Conservation (phyloP, 2,329 filamentous ascomycete genomes). For the Diaporthe caulivora region DNA sequence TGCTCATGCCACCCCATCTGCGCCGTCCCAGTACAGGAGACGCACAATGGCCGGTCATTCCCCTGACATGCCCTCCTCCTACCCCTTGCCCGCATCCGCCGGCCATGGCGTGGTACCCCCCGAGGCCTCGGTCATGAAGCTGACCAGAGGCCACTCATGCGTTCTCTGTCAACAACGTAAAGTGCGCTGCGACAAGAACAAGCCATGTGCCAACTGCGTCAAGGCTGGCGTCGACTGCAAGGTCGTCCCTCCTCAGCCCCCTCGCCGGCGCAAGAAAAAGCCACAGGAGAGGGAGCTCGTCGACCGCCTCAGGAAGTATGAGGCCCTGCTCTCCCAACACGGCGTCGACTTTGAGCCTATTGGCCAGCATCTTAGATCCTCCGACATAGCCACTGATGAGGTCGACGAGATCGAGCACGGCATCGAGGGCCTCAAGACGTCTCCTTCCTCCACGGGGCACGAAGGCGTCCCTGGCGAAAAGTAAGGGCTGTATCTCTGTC, state of each 20-base stretch:
- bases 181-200: slow-evolving; percentile 79
- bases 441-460: slow-evolving; percentile 60
- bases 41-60: slow-evolving; percentile 38
- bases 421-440: slow-evolving; percentile 66
- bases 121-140: slow-evolving; percentile 60
- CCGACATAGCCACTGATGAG: slow-evolving; percentile 59
- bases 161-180: slow-evolving; percentile 82
- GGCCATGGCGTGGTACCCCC: slow-evolving; percentile 38
- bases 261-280: slow-evolving; percentile 70
- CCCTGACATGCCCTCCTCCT: slow-evolving; percentile 38
- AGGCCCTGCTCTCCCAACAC: slow-evolving; percentile 73
- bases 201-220: slow-evolving; percentile 78
- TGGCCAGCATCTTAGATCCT: slow-evolving; percentile 61
- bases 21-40: slow-evolving; percentile 22
- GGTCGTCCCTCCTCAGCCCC: slow-evolving; percentile 67
- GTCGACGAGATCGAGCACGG: slow-evolving; percentile 69
- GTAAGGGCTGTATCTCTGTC: slow-evolving; percentile 41
- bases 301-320: slow-evolving; percentile 77
- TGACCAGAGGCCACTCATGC: slow-evolving; percentile 73
- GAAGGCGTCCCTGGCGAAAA: slow-evolving; percentile 50
- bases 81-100: slow-evolving; percentile 45
- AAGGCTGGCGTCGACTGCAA: slow-evolving; percentile 73
- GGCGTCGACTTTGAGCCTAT: slow-evolving; percentile 78
- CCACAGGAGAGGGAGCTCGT: slow-evolving; percentile 79
- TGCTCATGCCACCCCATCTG: slow-evolving; percentile 26